These are phyloP conservation scores for Rhodotorula sp. DNA, from an alignment of 1,284 basidiomycete species.

Conservation along the genomic window DNA sequence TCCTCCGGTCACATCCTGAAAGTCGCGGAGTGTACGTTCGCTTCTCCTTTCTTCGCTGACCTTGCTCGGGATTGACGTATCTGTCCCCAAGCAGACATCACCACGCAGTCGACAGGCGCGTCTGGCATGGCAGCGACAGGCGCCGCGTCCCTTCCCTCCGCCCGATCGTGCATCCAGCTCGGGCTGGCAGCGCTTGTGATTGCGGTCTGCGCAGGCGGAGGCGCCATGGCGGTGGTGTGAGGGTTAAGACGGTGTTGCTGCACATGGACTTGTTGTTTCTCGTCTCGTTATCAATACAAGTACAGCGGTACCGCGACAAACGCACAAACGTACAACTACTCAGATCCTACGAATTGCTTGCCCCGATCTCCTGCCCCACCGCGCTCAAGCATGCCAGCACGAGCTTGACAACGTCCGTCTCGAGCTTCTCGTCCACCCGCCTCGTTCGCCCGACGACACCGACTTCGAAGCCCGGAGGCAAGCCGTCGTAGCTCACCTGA, in stretches of 20 bases:
- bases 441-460: not conserved
- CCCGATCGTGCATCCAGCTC: not conserved
- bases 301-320: not conserved
- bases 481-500: conserved; percentile 6
- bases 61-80: not conserved
- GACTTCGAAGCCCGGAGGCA: conserved; percentile 23
- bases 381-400: conserved; percentile 5
- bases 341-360: not conserved
- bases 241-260: too few relatives aligned
- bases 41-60: not conserved
- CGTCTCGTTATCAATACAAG: too few relatives aligned
- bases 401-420: conserved; percentile 12
- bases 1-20: not conserved
- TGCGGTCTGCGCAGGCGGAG: too few relatives aligned
- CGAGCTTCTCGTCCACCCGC: not conserved
- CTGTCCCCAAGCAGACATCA: not conserved
- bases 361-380: conserved; percentile 32
- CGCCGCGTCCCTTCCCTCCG: not conserved
- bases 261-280: too few relatives aligned
- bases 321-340: too few relatives aligned
- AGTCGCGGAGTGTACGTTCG: not conserved
- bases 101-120: not conserved
- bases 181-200: not conserved
- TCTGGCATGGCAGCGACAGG: not conserved
- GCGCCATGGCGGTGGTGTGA: not conserved